Percentiles rank a stretch among this genome's conserved stretches.
Conservation (phyloP, 768 basidiomycete species). For the Lentinula sp. region DNA sequence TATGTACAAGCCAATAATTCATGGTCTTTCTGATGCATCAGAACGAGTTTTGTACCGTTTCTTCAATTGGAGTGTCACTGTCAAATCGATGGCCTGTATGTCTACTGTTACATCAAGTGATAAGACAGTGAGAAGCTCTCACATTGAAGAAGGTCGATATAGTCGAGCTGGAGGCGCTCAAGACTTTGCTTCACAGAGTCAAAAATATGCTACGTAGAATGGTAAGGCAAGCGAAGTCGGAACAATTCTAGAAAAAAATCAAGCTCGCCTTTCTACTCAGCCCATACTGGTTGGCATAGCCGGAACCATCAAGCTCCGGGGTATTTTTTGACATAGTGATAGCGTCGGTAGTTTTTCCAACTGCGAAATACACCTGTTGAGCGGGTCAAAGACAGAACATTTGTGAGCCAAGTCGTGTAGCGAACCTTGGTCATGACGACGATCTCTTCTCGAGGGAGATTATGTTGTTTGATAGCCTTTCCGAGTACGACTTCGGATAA, state of each 20-base stretch:
- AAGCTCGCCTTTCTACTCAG: conserved; percentile 27
- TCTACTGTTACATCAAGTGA: neutral
- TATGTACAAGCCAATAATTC: conserved; percentile 6
- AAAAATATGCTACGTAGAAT: conserved; percentile 38
- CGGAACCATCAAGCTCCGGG: neutral
- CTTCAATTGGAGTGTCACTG: conserved; percentile 17
- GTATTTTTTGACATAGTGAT: neutral
- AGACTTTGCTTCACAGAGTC: conserved; percentile 35
- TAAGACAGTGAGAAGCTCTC: neutral
- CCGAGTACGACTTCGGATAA: conserved; percentile 62
- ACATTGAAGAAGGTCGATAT: conserved; percentile 50
- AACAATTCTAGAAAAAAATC: neutral
- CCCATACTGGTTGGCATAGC: conserved; percentile 20
- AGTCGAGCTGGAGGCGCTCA: conserved; percentile 45
- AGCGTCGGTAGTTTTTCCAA: conserved; percentile 13
- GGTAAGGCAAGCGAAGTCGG: neutral
- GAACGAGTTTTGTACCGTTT: conserved; percentile 15
- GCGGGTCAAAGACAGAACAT: neutral
- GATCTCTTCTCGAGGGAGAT: conserved; percentile 67
- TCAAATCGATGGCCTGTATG: conserved; percentile 25
- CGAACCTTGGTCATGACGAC: conserved; percentile 73
- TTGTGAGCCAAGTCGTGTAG: neutral
- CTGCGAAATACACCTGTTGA: conserved; percentile 32
- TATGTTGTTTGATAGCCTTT: conserved; percentile 60
- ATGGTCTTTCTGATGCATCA: neutral